These are phyloP conservation scores for Puccinia hordei DNA, from an alignment of 1,284 basidiomycete genomes.

Conservation along the genomic window DNA sequence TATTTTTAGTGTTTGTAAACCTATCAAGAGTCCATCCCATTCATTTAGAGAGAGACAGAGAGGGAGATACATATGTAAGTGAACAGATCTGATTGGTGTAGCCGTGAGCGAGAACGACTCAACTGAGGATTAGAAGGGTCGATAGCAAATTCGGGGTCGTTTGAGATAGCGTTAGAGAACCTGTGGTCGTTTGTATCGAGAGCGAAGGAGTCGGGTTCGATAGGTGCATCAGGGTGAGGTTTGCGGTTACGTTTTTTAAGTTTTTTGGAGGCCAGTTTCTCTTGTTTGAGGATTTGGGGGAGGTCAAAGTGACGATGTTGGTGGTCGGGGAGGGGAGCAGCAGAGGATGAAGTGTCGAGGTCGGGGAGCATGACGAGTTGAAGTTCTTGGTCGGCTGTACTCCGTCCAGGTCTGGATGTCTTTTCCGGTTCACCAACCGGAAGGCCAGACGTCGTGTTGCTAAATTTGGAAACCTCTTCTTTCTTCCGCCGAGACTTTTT, in stretches of 20 bases:
- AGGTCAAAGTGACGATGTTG: conserved; percentile 76
- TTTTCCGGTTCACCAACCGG: too few relatives aligned
- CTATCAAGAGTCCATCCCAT: too few relatives aligned
- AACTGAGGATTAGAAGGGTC: conserved; percentile 82
- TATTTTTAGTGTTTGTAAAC: conserved; percentile 42
- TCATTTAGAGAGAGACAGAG: too few relatives aligned
- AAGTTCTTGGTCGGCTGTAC: too few relatives aligned
- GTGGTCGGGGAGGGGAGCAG: conserved; percentile 59
- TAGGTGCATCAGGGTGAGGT: conserved; percentile 63
- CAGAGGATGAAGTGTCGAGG: conserved; percentile 60
- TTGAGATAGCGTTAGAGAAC: conserved; percentile 76
- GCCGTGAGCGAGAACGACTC: not conserved
- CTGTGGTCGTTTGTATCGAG: conserved; percentile 85
- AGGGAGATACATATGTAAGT: not conserved
- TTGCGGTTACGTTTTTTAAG: conserved; percentile 61
- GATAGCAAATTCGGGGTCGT: conserved; percentile 89
- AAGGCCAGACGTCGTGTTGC: too few relatives aligned
- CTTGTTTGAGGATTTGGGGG: conserved; percentile 82
- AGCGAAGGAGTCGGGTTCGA: conserved; percentile 68
- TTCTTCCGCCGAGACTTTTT: too few relatives aligned
- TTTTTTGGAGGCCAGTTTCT: conserved; percentile 69
- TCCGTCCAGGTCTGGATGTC: too few relatives aligned
- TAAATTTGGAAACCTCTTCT: too few relatives aligned
- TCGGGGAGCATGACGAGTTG: not conserved
- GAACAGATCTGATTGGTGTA: not conserved